Evolutionary conservation across 768 basidiomycete genomes (phyloP).

Genomic region (Russula olivacea): DNA sequence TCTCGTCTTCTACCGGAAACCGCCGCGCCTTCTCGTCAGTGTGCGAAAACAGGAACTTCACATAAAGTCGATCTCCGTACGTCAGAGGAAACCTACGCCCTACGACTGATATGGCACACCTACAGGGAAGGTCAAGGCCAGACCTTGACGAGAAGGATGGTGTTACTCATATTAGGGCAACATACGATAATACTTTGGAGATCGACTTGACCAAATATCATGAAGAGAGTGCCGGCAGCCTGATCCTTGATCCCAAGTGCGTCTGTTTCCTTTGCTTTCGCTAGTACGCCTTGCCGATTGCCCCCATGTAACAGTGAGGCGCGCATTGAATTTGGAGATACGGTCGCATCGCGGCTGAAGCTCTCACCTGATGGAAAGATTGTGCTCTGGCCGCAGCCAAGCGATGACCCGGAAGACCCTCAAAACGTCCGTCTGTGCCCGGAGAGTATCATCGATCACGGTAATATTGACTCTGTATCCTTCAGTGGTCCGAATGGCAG

Average conservation of each 20-base stretch:
- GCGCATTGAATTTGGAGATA: conserved; percentile 52
- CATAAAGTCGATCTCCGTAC: neutral
- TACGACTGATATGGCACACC: neutral
- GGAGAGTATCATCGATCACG: neutral
- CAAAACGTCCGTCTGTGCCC: conserved; percentile 43
- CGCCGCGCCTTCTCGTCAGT: neutral
- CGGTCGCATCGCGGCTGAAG: conserved; percentile 50
- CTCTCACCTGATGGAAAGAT: conserved; percentile 50
- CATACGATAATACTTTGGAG: neutral
- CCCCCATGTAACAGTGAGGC: conserved; percentile 45
- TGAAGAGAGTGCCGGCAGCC: conserved; percentile 49
- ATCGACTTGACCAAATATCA: conserved; percentile 42
- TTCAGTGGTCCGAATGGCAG: conserved; percentile 46
- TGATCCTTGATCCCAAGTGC: conserved; percentile 54
- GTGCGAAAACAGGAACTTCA: neutral
- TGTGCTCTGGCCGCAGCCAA: conserved; percentile 67
- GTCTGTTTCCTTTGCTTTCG: conserved; percentile 25
- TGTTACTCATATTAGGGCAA: neutral
- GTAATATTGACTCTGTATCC: conserved; percentile 20
- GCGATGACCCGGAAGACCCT: conserved; percentile 56
- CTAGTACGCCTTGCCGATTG: neutral
- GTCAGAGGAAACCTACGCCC: neutral
- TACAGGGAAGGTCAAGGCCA: neutral
- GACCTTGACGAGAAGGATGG: conserved; percentile 3
- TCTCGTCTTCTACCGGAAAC: neutral